Base-by-base conservation (phyloP, 169 alveolate genomes). In the Plasmodium vivax region DNA sequence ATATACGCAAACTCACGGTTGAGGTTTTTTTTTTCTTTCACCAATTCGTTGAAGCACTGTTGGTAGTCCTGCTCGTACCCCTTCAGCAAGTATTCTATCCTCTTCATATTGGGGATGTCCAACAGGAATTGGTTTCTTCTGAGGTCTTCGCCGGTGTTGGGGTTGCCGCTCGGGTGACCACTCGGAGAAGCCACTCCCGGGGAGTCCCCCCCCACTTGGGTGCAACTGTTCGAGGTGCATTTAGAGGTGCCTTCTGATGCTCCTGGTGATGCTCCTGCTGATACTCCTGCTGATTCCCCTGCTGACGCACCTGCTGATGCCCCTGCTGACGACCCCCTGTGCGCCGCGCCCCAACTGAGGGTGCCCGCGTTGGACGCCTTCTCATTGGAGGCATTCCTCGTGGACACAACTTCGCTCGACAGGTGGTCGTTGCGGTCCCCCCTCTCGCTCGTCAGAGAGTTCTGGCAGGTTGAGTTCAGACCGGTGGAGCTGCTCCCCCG, bases 61-160 rank as follows among this genome's bases (percentile, higher is more conserved):
- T 80, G 80, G 38, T 81, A 79, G 62, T 90, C 75, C 54, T 90
- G 94, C 27, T 90, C 92, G 68, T 90, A 90, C 23, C 94, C 94
- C 51, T 90, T 90, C 47, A 90, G 38, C 14, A 90, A 90, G 68
- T 62, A 90, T 81, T 90, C 91, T 12, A 90, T 56, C 58, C 94
- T 56, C 73, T 90, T 82, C 84, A 80, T 90, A 47, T 80, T 90
- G n/a, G 90, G 51, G 12, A 81, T 41, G 68, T 90, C 94, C 27
- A 90, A 47, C 8, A 90, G 36, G 83, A 19, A 90, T 56, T 62
- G 47, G 5, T 7, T 68, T 5, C 43, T 75, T 73, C 27, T 85
- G 19, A 62, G 32, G 7, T 45, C 43, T 12, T 16, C 58, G 12
- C 68, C 56, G 6, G 62, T 51, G 23, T 0, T 23, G 9, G 77